These are phyloP conservation scores for Vinca minor DNA, from an alignment of 257 asterid species.

Conservation along the genomic window DNA sequence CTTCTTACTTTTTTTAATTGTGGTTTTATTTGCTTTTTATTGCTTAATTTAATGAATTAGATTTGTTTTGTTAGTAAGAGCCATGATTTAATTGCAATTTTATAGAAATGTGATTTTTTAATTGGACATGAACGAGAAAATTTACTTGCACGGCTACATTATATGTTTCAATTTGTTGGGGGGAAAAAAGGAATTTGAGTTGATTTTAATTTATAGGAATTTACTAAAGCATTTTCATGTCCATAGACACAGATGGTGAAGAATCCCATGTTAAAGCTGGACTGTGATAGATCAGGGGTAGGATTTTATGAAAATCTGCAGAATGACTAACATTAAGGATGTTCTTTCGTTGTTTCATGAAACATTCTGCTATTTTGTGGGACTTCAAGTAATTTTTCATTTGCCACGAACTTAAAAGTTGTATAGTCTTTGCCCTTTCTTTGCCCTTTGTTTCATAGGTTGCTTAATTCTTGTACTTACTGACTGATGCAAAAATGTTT, in stretches of 20 bases:
- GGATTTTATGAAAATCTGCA: not conserved
- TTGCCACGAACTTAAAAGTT: not conserved
- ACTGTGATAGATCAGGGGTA: not conserved
- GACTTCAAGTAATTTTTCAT: not conserved
- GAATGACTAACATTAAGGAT: not conserved
- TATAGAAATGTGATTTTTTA: not conserved
- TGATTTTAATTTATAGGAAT: not conserved
- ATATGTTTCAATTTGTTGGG: no score
- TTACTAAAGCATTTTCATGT: not conserved
- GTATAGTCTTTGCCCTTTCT: not conserved
- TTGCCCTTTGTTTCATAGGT: not conserved
- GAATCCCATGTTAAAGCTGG: not conserved
- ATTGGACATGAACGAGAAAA: not conserved
- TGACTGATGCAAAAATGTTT: constrained; percentile 9
- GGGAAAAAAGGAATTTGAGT: not conserved
- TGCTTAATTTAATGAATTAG: not conserved
- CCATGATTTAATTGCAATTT: not conserved
- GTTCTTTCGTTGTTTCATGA: not conserved
- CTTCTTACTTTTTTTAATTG: not conserved
- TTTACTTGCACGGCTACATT: not conserved
- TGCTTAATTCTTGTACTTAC: not conserved
- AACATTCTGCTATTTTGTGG: not conserved
- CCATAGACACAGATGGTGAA: not conserved
- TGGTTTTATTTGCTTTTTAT: not conserved
- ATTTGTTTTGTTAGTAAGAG: not conserved